Evolutionary conservation across 176 grass and related monocot species (phyloP), one percentile per base, ranked within the genome.

Genomic region (Paspalum vaginatum): DNA sequence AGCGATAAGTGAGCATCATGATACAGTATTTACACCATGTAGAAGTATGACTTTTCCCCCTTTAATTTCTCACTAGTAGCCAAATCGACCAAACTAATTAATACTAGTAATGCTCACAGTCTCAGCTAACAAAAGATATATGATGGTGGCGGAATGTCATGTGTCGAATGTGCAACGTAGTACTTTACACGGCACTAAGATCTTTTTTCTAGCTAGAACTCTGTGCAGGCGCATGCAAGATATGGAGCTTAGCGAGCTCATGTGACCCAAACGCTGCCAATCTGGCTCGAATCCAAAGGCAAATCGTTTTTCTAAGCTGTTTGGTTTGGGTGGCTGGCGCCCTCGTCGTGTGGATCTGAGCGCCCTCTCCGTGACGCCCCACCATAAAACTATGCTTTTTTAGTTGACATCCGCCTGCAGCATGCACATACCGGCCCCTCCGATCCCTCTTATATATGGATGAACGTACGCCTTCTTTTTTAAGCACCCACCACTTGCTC

Each of bases 271-370:
- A 81, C 83, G 65, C 32, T 32, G 72, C 66, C 58, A 85, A 85
- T 82, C 58, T 45, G 65, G 79, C 78, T 77, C 78, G 78, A 77
- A 73, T 82, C 64, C 82, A 72, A 81, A 85, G 45, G 62, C 77
- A 76, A 40, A 70, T 76, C 45, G 39, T 70, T 77, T 85, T 76
- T 72, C n/a, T 50, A 58, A 61, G 48, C 82, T 57, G 57, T 76
- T 89, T 49, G 6, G 66, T 40, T 64, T 51, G 40, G 71, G 41
- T 85, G 26, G 61, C 81, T 64, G 81, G 69, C 52, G 54, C 81
- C 61, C 82, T 77, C 85, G 59, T 85, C 83, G 32, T 86, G 60
- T 89, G 83, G 79, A 86, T 89, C 78, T 82, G 44, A 78, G 83
- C 21, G 58, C 54, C 67, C 43, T 68, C 32, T 82, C 83, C 72